Evolutionary conservation across 192 early-diverging fungal genomes (phyloP), one percentile per base, ranked within the genome.

Genomic region (Coemansia sp.): DNA sequence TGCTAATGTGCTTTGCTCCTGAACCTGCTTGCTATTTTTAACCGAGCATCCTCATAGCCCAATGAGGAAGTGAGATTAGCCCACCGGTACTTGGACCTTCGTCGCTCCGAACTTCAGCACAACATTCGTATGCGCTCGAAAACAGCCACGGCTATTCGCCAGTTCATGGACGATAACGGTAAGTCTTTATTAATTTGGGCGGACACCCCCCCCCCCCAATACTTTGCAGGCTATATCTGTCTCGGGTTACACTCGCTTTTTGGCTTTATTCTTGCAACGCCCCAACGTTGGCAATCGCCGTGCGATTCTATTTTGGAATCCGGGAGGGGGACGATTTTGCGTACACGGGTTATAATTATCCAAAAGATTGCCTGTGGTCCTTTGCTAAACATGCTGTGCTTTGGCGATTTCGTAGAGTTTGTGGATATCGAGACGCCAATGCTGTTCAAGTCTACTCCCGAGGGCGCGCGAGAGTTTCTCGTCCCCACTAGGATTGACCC

Each of bases 401-500:
- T 54, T 57, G 17, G 57, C 42, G 35, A 19, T 46, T 3, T 17
- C 54, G 62, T 83, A 87, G 89, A 83, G 11, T 95, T 97, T 82
- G 76, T 89, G 6, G 95, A 97, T 59, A 91, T 97, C n/a, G 95
- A 97, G 68, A 97, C 95, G 8, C 95, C 95, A 10, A 83, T 87
- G 47, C 83, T 97, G 36, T 95, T 95, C 82, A 95, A 95, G 66
- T 92, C 91, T 15, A 95, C 95, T 11, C 93, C 95, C 22, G 95
- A 97, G 69, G 95, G 95, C 14, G 94, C 95, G 3, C 79, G 95
- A 11, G 95, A 97, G 76, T 97, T 94, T 66, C 81, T 97, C n/a
- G 95, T 97, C 1, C 95, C 95, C 5, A 97, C 95, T 8, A 80
- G 94, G 36, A 81, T 84, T 32, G 69, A 51, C 37, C 65, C 71